These are phyloP conservation scores for Paramecium pentaurelia DNA, from an alignment of 73 alveolate species.

Conservation along the genomic window DNA sequence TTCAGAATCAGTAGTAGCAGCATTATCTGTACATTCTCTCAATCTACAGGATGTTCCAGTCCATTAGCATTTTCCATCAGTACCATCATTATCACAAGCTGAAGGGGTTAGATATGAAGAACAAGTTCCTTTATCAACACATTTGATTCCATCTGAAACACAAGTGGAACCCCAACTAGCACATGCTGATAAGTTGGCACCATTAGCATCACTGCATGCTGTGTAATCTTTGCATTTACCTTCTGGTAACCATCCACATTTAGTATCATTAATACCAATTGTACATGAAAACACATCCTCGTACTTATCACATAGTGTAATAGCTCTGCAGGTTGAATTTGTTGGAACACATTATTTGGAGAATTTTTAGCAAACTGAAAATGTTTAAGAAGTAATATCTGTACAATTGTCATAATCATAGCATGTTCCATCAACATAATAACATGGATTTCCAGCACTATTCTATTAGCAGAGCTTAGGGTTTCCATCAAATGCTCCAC, in stretches of 20 bases:
- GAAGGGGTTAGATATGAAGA: not conserved
- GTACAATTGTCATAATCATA: not conserved
- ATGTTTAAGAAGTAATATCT: not conserved
- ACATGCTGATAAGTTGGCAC: not conserved
- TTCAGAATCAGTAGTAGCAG: not conserved
- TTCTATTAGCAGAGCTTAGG: not conserved
- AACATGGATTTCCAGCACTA: not conserved
- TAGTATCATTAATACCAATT: not conserved
- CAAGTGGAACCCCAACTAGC: not conserved
- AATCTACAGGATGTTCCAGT: constrained; percentile 37
- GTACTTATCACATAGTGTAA: not conserved
- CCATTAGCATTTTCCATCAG: constrained; percentile 3
- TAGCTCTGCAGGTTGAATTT: not conserved
- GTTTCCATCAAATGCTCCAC: not conserved
- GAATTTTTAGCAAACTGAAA: not conserved
- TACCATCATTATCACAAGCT: constrained; percentile 15
- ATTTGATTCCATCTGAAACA: constrained; percentile 20
- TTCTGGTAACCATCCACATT: constrained; percentile 17
- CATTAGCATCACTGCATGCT: not conserved
- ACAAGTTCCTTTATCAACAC: not conserved
- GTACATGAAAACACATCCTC: not conserved
- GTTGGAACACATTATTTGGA: not conserved
- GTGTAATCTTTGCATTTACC: not conserved
- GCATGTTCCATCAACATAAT: not conserved
- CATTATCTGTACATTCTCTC: constrained; percentile 35